Conservation (phyloP, 345 rosid genomes). For the Microthlaspi erraticum region DNA sequence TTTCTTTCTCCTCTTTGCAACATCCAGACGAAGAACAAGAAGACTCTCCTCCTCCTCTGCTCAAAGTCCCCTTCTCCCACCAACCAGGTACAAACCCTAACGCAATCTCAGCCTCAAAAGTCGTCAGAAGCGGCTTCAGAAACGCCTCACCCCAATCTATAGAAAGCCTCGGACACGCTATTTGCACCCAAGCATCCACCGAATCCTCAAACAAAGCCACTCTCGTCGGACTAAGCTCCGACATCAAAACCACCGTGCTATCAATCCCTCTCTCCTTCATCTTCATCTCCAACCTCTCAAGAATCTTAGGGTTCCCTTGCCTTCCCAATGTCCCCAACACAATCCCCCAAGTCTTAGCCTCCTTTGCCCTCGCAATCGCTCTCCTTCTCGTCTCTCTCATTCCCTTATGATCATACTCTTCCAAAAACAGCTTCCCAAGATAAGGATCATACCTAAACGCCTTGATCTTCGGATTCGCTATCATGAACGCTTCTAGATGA, state of each 20-base stretch:
- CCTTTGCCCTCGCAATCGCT: slow-evolving; percentile 57
- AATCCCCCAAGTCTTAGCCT: slow-evolving; percentile 70
- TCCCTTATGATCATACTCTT: slow-evolving; percentile 92
- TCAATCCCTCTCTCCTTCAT: slow-evolving; percentile 71
- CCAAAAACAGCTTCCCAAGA: slow-evolving; percentile 73
- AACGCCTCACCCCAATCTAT: slow-evolving; percentile 99
- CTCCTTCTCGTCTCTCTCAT: slow-evolving; percentile 79
- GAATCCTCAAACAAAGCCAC: slow-evolving; percentile 82
- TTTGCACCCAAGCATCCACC: slow-evolving; percentile 94
- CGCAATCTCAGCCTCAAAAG: slow-evolving; percentile 92
- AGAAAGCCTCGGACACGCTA: slow-evolving; percentile 91
- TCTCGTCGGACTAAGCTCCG: slow-evolving; percentile 75
- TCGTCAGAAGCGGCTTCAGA: slow-evolving; percentile 73
- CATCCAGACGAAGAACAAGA: slow-evolving; percentile 29
- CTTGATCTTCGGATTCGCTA: slow-evolving; percentile 76
- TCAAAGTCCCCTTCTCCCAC: slow-evolving; percentile 67
- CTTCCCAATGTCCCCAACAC: slow-evolving; percentile 94
- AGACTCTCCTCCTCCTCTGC: slow-evolving; percentile 23
- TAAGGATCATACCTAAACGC: slow-evolving; percentile 88
- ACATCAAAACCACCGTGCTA: slow-evolving; percentile 73
- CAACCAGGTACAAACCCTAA: slow-evolving; percentile 74
- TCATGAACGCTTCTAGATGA: slow-evolving; percentile 91
- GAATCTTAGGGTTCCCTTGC: slow-evolving; percentile 87
- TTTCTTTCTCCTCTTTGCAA: slow-evolving; percentile 34
- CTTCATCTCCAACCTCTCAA: slow-evolving; percentile 76